These are phyloP conservation scores for Poa annua DNA, from an alignment of 176 grass and related monocot species.

Conservation along the genomic window DNA sequence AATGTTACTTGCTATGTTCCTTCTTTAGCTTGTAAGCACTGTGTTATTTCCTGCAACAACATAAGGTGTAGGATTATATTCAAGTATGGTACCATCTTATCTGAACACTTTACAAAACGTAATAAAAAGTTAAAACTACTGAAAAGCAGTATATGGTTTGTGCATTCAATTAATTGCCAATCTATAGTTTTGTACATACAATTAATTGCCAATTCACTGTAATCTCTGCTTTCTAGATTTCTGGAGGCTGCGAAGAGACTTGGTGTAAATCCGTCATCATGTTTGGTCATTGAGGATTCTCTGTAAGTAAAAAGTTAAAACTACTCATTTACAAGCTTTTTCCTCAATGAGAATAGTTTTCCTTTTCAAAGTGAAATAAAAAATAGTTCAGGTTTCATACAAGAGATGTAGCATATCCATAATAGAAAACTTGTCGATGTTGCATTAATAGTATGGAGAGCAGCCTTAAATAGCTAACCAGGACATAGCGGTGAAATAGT, in stretches of 20 bases:
- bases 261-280: slow-evolving; percentile 63
- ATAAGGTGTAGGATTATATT: background rate
- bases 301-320: slow-evolving; percentile 43
- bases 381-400: background rate
- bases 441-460: background rate
- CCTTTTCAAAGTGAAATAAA: background rate
- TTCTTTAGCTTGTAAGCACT: background rate
- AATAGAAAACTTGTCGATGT: background rate
- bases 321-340: background rate
- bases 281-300: slow-evolving; percentile 89
- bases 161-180: background rate
- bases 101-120: background rate
- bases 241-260: slow-evolving; percentile 81
- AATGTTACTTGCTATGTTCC: background rate
- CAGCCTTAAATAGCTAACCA: background rate
- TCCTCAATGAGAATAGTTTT: too few relatives aligned
- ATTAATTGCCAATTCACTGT: background rate
- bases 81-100: background rate
- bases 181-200: background rate
- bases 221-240: slow-evolving; percentile 52
- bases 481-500: background rate
- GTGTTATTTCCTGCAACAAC: slow-evolving; percentile 1
- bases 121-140: background rate
- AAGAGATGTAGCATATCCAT: background rate
- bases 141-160: background rate